Percentiles rank a stretch among this genome's conserved stretches.
Conservation (phyloP, 192 early-diverging fungal species). For the Backusella luteola region DNA sequence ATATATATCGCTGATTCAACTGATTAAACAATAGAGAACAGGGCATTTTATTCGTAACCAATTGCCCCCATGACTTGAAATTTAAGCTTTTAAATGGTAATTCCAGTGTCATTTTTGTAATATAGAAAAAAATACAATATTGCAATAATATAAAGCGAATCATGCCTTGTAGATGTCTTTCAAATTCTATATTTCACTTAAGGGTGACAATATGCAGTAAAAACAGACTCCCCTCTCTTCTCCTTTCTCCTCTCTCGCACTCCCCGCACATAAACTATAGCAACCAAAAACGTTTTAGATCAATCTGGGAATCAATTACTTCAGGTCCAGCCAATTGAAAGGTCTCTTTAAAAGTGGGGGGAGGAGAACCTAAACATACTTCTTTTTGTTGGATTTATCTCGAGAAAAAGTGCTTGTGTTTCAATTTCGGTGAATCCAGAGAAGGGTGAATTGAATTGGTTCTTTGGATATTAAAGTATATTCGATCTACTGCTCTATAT, state of each 20-base stretch:
- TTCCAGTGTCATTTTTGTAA: not conserved
- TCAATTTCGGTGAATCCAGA: not conserved
- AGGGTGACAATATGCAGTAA: not conserved
- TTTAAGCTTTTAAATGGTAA: not conserved
- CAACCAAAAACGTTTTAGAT: constrained; percentile 6
- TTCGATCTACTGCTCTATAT: not conserved
- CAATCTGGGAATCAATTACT: constrained; percentile 6
- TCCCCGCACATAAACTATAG: not conserved
- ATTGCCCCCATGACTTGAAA: not conserved
- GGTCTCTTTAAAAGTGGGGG: not conserved
- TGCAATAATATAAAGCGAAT: not conserved
- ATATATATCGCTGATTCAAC: not conserved
- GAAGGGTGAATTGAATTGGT: not conserved
- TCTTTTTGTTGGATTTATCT: not conserved
- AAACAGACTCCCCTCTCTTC: not conserved
- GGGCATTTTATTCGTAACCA: not conserved
- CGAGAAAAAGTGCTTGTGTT: not conserved
- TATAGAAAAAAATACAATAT: not conserved
- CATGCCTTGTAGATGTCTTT: not conserved
- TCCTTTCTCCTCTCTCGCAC: not conserved
- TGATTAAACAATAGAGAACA: not conserved
- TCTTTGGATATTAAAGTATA: not conserved
- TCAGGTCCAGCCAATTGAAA: constrained; percentile 4
- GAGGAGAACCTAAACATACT: not conserved
- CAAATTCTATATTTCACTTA: constrained; percentile 1